Conservation (phyloP, 78 protist genomes). For the Dictyostelium firmibasis region DNA sequence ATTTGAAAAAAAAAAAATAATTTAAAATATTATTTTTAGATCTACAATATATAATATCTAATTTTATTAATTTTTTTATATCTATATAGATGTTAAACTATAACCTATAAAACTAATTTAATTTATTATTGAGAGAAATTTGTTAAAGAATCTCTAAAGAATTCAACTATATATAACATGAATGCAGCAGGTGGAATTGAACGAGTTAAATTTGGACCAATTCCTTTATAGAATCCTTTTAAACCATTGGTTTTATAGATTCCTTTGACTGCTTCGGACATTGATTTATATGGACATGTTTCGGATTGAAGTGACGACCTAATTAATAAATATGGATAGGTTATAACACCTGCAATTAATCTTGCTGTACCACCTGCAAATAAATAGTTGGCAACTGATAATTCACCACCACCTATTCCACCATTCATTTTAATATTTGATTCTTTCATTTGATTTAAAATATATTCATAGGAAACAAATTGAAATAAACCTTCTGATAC, state of each 20-base stretch:
- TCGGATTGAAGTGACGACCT: constrained; percentile 62
- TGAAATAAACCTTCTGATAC: constrained; percentile 78
- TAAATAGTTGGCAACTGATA: constrained; percentile 12
- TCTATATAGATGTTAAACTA: too few species aligned
- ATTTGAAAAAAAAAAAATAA: not conserved
- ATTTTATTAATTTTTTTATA: too few species aligned
- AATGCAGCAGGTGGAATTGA: constrained; percentile 68
- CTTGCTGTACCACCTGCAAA: constrained; percentile 64
- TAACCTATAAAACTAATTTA: too few species aligned
- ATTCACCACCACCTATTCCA: not conserved
- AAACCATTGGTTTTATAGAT: constrained; percentile 55
- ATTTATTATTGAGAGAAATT: not conserved
- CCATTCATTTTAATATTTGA: not conserved
- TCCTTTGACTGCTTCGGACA: constrained; percentile 9
- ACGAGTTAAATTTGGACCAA: constrained; percentile 48
- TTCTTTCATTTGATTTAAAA: constrained; percentile 16
- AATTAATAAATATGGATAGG: constrained; percentile 60
- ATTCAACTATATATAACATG: constrained; percentile 67
- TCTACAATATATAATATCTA: not conserved
- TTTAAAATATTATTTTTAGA: not conserved
- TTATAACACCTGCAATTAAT: constrained; percentile 37
- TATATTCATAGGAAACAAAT: constrained; percentile 68
- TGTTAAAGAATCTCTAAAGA: constrained; percentile 31
- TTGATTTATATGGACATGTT: constrained; percentile 43
- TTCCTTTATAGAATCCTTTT: constrained; percentile 46